phyloP scores from a whole-genome alignment of 2,329 filamentous ascomycete genomes.

The Fusarium equiseti region DNA sequence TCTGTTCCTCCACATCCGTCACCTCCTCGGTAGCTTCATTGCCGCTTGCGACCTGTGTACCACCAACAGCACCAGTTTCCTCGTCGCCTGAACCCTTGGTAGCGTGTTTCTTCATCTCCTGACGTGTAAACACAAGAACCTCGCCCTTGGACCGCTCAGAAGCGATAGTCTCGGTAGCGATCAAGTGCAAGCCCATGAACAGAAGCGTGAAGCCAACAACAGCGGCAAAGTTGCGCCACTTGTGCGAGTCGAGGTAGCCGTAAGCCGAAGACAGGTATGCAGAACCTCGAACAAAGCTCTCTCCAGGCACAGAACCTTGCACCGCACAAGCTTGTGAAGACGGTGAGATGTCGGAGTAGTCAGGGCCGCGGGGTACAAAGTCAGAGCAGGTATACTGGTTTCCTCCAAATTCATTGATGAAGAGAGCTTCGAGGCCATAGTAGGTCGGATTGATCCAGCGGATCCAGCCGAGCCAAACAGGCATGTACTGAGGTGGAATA shows the following conservation, averaged over 20 bases:
- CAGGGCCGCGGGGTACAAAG: conserved; percentile 49
- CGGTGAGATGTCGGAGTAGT: conserved; percentile 18
- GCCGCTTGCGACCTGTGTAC: conserved; percentile 69
- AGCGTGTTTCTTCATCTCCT: conserved; percentile 35
- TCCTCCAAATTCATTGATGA: conserved; percentile 71
- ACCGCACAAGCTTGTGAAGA: conserved; percentile 22
- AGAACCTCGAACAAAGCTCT: conserved; percentile 31
- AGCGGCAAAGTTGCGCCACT: conserved; percentile 41
- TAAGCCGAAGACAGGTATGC: conserved; percentile 29
- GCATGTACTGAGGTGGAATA: conserved; percentile 62
- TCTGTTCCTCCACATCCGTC: conserved; percentile 39
- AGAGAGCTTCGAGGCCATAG: conserved; percentile 73
- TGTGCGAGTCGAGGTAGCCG: conserved; percentile 34
- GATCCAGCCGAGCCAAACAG: conserved; percentile 65
- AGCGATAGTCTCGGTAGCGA: conserved; percentile 36
- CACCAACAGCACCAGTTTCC: conserved; percentile 1
- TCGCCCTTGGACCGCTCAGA: conserved; percentile 43
- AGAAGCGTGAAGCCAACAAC: conserved; percentile 39
- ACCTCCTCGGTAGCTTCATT: conserved; percentile 49
- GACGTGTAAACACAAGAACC: conserved; percentile 41
- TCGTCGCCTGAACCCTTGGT: conserved; percentile 63
- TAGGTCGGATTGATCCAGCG: conserved; percentile 73
- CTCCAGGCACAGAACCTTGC: conserved; percentile 29
- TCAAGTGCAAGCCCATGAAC: conserved; percentile 36
- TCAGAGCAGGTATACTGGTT: conserved; percentile 61